Evolutionary conservation across 306 rosid genomes (phyloP).

Genomic region (Rosa chinensis): DNA sequence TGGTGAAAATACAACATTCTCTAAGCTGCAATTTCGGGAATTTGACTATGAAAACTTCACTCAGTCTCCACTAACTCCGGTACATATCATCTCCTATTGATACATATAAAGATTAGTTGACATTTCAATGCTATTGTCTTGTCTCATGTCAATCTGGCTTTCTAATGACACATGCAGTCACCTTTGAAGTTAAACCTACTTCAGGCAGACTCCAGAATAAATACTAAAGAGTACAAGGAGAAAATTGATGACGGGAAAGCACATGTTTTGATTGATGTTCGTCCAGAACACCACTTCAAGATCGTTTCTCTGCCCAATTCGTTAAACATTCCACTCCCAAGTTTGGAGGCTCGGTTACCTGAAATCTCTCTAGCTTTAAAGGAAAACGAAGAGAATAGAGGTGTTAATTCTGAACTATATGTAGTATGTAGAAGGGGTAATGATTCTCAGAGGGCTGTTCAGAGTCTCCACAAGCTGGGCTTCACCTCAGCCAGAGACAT

Average conservation of each 20-base stretch:
- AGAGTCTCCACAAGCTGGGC: slow-evolving; percentile 70
- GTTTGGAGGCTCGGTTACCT: slow-evolving; percentile 59
- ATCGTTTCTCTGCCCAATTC: slow-evolving; percentile 91
- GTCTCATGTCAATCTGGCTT: not conserved
- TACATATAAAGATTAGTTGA: not conserved
- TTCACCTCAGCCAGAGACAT: slow-evolving; percentile 76
- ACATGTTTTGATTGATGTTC: slow-evolving; percentile 75
- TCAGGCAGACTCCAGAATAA: slow-evolving; percentile 67
- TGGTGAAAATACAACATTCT: slow-evolving; percentile 65
- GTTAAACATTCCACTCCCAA: slow-evolving; percentile 69
- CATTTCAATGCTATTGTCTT: not conserved
- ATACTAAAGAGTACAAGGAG: slow-evolving; percentile 61
- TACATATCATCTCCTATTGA: slow-evolving; percentile 13
- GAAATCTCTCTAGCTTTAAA: slow-evolving; percentile 45
- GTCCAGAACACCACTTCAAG: slow-evolving; percentile 82
- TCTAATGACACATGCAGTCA: slow-evolving; percentile 49
- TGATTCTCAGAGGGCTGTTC: slow-evolving; percentile 96
- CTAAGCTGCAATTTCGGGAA: slow-evolving; percentile 56
- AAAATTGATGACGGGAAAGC: slow-evolving; percentile 48
- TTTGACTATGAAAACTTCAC: slow-evolving; percentile 90
- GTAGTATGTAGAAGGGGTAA: slow-evolving; percentile 92
- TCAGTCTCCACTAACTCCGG: slow-evolving; percentile 71
- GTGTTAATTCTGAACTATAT: slow-evolving; percentile 34
- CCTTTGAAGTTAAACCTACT: slow-evolving; percentile 72
- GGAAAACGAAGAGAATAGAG: slow-evolving; percentile 24